These are phyloP conservation scores for Papilionanthe hybrid DNA, from an alignment of 116 monocot genomes.

Conservation along the genomic window DNA sequence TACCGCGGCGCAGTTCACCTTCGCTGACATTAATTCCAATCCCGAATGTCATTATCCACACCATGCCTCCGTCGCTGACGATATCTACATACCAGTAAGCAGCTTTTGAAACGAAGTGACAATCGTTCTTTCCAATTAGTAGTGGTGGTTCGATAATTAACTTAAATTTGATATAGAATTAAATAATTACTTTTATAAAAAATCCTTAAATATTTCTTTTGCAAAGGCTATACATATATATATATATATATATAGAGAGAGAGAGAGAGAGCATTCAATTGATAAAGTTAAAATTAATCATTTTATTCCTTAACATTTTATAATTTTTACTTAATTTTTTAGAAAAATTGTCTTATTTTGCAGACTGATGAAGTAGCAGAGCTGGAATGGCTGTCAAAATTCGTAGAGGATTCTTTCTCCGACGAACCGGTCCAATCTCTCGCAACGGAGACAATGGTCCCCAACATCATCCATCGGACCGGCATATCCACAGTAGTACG, in stretches of 20 bases:
- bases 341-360: background rate
- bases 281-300: no score
- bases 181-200: no score
- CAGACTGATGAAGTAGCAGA: constrained; percentile 58
- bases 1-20: background rate
- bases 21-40: background rate
- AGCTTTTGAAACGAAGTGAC: no score
- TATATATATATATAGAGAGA: no score
- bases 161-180: no score
- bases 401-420: constrained; percentile 59
- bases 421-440: constrained; percentile 19
- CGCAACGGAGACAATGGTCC: background rate
- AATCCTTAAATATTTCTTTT: no score
- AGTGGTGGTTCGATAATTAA: no score
- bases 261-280: no score
- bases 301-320: no score
- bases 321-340: no score
- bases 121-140: no score
- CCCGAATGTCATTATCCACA: constrained; percentile 1
- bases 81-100: constrained; percentile 38
- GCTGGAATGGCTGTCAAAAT: constrained; percentile 59
- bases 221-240: no score
- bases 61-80: constrained; percentile 25
- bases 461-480: background rate
- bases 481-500: background rate